Evolutionary conservation across 2,329 filamentous ascomycete genomes (phyloP), one percentile per base, ranked within the genome.

Genomic region (Nakataea oryzae): DNA sequence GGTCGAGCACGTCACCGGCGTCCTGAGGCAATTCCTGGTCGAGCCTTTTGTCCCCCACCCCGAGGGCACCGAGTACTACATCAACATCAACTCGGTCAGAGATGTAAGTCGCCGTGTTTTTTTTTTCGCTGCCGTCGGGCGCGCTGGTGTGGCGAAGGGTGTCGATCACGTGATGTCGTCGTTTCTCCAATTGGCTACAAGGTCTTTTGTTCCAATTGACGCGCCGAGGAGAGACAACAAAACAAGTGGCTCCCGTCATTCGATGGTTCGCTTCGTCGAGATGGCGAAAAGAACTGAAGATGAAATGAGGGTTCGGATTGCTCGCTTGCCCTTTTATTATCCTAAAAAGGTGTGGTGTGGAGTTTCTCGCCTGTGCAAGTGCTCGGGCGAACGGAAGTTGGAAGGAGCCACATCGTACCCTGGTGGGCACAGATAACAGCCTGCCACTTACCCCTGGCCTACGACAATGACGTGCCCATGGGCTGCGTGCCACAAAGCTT

Each of bases 21-120:
- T 90, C 67, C 84, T 99, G 75, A 88, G 93, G 76, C 90, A 96
- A 73, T 99, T 99, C 85, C 84, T 99, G 68, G 93, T 99, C 70
- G 95, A 99, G 86, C 95, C 95, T 61, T 97, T 99, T 74, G 93
- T 97, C 66, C 95, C 93, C 72, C 95, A 99, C 79, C 89, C 93
- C 67, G 85, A 92, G 71, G 89, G 92, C 76, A 97, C 93, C 67
- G 95, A 99, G 80, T 97, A 97, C 83, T 99, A 99, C 81, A 96
- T 99, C 83, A 97, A 97, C 87, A 99, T 99, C 83, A 95, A 97
- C 86, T 97, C 95, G 66, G 93, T 96, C 73, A 90, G 95, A 83
- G 95, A 97, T 88, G 95, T 97, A 87, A 87, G 92, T 87, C 65
- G 41, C 17, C 28, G 41, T 14, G 4, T n/a, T 54, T 54, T 24